Conservation (phyloP, 495 filamentous ascomycete species). For the Wilcoxina mikolae region DNA sequence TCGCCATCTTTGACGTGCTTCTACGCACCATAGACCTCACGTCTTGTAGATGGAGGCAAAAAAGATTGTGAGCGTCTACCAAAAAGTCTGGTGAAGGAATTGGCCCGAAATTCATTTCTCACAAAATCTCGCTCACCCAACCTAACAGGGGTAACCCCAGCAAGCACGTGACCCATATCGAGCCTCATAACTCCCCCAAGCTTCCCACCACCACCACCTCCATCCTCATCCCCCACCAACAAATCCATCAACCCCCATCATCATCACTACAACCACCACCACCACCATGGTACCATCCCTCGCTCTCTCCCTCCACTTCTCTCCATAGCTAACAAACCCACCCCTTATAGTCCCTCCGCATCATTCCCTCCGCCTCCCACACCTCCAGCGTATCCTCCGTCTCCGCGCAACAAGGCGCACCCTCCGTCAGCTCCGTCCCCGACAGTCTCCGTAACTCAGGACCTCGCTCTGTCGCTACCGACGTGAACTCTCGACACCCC, state of each 20-base stretch:
- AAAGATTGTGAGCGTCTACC: too few relatives aligned
- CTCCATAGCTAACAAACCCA: constrained; percentile 16
- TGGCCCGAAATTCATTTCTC: too few relatives aligned
- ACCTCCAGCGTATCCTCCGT: constrained; percentile 43
- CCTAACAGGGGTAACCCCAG: too few relatives aligned
- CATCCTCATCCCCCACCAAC: too few relatives aligned
- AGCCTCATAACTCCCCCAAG: too few relatives aligned
- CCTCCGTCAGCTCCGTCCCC: constrained; percentile 78
- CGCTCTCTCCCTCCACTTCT: not conserved
- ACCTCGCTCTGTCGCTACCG: constrained; percentile 26
- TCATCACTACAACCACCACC: not conserved
- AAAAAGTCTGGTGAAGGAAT: too few relatives aligned
- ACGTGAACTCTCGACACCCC: constrained; percentile 48
- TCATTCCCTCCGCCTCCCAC: constrained; percentile 54
- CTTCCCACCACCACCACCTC: not conserved
- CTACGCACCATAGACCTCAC: too few relatives aligned
- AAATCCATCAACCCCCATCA: not conserved
- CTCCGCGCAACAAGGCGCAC: constrained; percentile 47
- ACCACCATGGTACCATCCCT: not conserved
- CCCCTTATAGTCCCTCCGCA: constrained; percentile 64
- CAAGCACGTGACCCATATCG: too few relatives aligned
- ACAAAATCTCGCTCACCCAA: too few relatives aligned
- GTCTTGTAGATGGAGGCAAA: too few relatives aligned
- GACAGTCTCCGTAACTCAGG: constrained; percentile 76
- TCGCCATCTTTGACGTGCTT: too few relatives aligned